Conservation (phyloP, 2,329 filamentous ascomycete species). For the Xylariaceae sp. region DNA sequence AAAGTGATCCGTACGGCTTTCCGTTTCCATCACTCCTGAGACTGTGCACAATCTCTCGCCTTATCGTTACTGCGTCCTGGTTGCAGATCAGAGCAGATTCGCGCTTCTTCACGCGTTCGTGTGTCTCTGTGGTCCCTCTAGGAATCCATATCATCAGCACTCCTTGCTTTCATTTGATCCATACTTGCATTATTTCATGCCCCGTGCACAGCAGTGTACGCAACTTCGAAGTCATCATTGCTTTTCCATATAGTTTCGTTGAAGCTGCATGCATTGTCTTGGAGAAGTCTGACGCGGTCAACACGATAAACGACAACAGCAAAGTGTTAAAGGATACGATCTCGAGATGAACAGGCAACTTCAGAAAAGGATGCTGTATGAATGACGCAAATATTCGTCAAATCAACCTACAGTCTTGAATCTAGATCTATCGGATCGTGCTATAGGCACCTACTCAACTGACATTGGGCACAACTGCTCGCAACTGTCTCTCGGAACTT, state of each 20-base stretch:
- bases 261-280: slow-evolving; percentile 1
- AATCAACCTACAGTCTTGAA: not conserved
- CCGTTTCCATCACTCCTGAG: too few relatives aligned
- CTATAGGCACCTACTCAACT: not conserved
- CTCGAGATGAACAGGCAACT: not conserved
- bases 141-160: too few relatives aligned
- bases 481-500: not conserved
- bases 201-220: too few relatives aligned
- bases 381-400: not conserved
- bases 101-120: too few relatives aligned
- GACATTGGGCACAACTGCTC: not conserved
- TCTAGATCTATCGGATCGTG: not conserved
- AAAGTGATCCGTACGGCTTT: too few relatives aligned
- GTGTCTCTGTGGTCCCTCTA: too few relatives aligned
- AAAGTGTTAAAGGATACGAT: not conserved
- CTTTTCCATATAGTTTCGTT: not conserved
- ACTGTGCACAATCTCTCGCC: too few relatives aligned
- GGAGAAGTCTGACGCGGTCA: slow-evolving; percentile 11
- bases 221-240: too few relatives aligned
- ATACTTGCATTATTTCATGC: too few relatives aligned
- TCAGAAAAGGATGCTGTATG: not conserved
- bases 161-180: too few relatives aligned
- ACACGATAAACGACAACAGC: not conserved
- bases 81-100: too few relatives aligned
- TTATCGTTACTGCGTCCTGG: too few relatives aligned